These are phyloP conservation scores for Suhomyces prunicola DNA, from an alignment of 805 yeast genomes.

Conservation along the genomic window DNA sequence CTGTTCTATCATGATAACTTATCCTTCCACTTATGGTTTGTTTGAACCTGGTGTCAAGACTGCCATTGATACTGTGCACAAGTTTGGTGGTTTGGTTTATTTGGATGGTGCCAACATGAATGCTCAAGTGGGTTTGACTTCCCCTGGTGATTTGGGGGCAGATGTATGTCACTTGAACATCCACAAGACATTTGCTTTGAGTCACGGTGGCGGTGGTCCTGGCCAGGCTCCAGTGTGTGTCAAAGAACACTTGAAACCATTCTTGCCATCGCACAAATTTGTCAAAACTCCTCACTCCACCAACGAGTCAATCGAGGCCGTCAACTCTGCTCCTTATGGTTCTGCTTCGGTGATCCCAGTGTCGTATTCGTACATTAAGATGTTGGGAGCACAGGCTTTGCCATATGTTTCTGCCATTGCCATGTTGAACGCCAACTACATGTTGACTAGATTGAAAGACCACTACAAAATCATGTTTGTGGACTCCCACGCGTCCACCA, in stretches of 20 bases:
- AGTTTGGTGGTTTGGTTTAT: constrained; percentile 91
- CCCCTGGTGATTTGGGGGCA: constrained; percentile 97
- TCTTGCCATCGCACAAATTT: constrained; percentile 76
- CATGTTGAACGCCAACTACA: constrained; percentile 92
- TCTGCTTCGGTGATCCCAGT: constrained; percentile 92
- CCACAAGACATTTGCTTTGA: constrained; percentile 96
- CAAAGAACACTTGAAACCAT: constrained; percentile 71
- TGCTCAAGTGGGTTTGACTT: constrained; percentile 96
- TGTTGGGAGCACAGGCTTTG: constrained; percentile 84
- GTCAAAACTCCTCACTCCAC: constrained; percentile 49
- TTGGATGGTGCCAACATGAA: constrained; percentile 99
- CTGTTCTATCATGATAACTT: constrained; percentile 94
- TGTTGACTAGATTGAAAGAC: constrained; percentile 73
- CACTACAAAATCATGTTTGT: constrained; percentile 77
- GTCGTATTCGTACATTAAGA: constrained; percentile 90
- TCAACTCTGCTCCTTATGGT: constrained; percentile 93
- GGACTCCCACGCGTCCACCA: constrained; percentile 40
- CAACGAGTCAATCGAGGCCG: constrained; percentile 62
- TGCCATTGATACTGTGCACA: constrained; percentile 84
- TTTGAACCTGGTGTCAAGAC: constrained; percentile 87
- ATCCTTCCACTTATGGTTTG: constrained; percentile 95
- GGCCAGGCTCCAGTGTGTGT: constrained; percentile 99
- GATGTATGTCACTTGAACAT: constrained; percentile 96
- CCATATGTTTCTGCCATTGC: constrained; percentile 89
- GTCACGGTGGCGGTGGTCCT: constrained; percentile 99